phyloP scores from a whole-genome alignment of 768 basidiomycete species.

The Rhizopogon vinicolor region DNA sequence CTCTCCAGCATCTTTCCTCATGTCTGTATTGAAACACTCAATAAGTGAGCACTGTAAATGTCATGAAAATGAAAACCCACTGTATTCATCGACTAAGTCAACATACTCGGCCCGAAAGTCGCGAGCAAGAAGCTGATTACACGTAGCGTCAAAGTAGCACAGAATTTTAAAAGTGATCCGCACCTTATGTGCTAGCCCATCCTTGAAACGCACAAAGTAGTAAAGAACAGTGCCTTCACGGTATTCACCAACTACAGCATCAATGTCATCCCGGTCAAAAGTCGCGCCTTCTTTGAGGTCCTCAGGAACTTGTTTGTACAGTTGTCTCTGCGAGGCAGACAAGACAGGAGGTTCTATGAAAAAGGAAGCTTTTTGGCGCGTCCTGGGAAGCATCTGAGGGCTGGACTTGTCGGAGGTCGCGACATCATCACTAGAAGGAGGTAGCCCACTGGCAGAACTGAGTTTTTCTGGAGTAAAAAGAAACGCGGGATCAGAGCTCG shows the following conservation, averaged over 20 bases:
- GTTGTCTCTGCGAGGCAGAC: conserved; percentile 30
- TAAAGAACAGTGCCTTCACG: conserved; percentile 33
- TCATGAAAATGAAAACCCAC: conserved; percentile 32
- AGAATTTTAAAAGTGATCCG: conserved; percentile 8
- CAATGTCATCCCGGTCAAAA: conserved; percentile 24
- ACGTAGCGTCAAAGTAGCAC: not conserved
- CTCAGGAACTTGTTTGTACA: conserved; percentile 35
- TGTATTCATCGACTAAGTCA: conserved; percentile 50
- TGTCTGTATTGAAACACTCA: conserved; percentile 32
- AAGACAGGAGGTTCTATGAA: conserved; percentile 37
- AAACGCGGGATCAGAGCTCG: conserved; percentile 8
- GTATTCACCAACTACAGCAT: conserved; percentile 59
- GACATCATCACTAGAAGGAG: conserved; percentile 4
- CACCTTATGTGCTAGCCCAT: conserved; percentile 59
- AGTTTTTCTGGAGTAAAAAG: conserved; percentile 12
- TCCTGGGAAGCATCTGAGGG: conserved; percentile 3
- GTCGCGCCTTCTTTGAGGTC: conserved; percentile 31
- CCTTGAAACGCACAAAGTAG: conserved; percentile 57
- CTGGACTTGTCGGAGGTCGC: conserved; percentile 1
- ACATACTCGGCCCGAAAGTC: conserved; percentile 34
- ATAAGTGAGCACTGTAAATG: not conserved
- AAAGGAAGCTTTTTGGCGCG: conserved; percentile 14
- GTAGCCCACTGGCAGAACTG: conserved; percentile 9
- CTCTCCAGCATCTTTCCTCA: conserved; percentile 34
- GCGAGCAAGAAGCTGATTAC: conserved; percentile 37